phyloP scores from a whole-genome alignment of 1,284 basidiomycete genomes.

The Cerrena zonata region DNA sequence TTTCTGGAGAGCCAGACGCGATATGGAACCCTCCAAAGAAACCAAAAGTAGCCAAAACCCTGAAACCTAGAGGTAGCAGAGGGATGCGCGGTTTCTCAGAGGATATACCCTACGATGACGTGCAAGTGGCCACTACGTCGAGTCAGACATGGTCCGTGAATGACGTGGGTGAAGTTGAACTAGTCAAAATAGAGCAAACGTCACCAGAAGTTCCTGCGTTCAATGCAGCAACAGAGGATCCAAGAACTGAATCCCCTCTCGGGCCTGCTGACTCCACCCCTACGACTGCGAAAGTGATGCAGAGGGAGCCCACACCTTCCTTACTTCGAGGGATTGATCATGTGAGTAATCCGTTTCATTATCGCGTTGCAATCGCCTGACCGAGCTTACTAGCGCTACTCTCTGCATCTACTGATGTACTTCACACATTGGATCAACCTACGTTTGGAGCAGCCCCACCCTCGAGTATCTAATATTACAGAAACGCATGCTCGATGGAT shows the following conservation, averaged over 20 bases:
- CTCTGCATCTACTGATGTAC: slow-evolving; percentile 75
- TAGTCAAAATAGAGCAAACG: slow-evolving; percentile 17
- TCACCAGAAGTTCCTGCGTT: background rate
- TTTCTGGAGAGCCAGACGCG: slow-evolving; percentile 59
- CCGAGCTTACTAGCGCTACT: slow-evolving; percentile 43
- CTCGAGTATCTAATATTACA: slow-evolving; percentile 42
- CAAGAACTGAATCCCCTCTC: background rate
- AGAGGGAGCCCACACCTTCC: slow-evolving; percentile 52
- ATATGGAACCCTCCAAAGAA: slow-evolving; percentile 58
- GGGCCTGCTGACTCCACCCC: background rate
- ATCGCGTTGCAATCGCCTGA: slow-evolving; percentile 12
- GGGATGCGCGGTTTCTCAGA: slow-evolving; percentile 33
- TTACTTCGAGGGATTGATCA: slow-evolving; percentile 58
- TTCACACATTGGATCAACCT: slow-evolving; percentile 75
- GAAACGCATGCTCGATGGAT: slow-evolving; percentile 77
- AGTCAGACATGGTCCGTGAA: slow-evolving; percentile 25
- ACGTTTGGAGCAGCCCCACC: slow-evolving; percentile 44
- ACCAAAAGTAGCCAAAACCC: slow-evolving; percentile 25
- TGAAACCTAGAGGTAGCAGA: slow-evolving; percentile 21
- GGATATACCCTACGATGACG: slow-evolving; percentile 15
- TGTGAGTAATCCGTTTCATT: slow-evolving; percentile 36
- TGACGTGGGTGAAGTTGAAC: slow-evolving; percentile 37
- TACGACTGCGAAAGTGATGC: slow-evolving; percentile 11
- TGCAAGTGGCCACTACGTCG: slow-evolving; percentile 9
- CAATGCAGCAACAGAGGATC: background rate